Conservation (phyloP, 192 early-diverging fungal genomes). For the Rhizophagus clarus region DNA sequence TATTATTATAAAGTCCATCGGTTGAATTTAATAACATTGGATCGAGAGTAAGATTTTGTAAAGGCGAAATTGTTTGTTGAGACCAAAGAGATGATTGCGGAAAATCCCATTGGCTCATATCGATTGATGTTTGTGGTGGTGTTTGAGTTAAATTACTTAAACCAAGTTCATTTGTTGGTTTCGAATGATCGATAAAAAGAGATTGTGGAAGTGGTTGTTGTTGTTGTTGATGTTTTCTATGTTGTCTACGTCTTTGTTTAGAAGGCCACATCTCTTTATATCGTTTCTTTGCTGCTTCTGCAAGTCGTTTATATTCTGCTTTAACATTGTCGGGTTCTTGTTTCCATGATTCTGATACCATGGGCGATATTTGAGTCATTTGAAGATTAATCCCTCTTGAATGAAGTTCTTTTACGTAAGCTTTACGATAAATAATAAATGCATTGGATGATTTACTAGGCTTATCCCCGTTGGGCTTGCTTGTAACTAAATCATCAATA, state of each 20-base stretch:
- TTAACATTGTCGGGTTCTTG: conserved; percentile 10
- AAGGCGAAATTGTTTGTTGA: not conserved
- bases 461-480: conserved; percentile 3
- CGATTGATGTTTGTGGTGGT: not conserved
- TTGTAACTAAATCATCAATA: conserved; percentile 6
- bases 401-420: conserved; percentile 27
- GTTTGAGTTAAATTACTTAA: not conserved
- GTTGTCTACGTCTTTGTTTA: conserved; percentile 16
- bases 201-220: not conserved
- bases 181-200: not conserved
- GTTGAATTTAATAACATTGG: not conserved
- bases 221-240: conserved; percentile 3
- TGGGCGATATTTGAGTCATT: conserved; percentile 23
- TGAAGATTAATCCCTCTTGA: conserved; percentile 7
- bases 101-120: not conserved
- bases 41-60: not conserved
- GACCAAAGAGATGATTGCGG: not conserved
- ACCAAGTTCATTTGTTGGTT: not conserved
- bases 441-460: conserved; percentile 12
- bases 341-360: conserved; percentile 16
- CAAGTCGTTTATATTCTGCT: conserved; percentile 8
- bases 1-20: not conserved
- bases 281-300: conserved; percentile 10
- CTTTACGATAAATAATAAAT: conserved; percentile 29
- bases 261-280: conserved; percentile 23